Conservation (phyloP, 306 rosid species). For the Sphenostylis stenocarpa region DNA sequence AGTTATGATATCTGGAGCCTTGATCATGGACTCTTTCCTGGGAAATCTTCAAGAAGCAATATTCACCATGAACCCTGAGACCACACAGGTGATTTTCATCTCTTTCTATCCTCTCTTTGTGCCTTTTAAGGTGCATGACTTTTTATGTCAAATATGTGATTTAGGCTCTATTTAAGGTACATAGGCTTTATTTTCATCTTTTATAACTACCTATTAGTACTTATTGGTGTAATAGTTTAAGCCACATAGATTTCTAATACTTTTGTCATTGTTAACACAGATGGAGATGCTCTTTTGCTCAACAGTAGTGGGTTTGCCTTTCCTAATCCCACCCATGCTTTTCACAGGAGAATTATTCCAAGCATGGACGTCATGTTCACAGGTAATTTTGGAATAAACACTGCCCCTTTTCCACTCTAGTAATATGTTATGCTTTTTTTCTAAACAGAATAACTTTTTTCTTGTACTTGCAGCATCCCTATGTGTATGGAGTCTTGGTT, state of each 20-base stretch:
- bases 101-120: neutral
- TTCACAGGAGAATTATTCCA: slow-evolving; percentile 85
- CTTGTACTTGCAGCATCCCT: slow-evolving; percentile 73
- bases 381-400: slow-evolving; percentile 54
- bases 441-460: slow-evolving; percentile 18
- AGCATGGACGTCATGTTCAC: slow-evolving; percentile 94
- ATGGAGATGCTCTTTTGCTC: slow-evolving; percentile 99
- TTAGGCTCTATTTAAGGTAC: neutral
- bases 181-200: no score
- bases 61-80: slow-evolving; percentile 91
- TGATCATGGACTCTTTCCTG: slow-evolving; percentile 89
- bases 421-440: neutral
- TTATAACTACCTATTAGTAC: no score
- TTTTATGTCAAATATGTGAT: slow-evolving; percentile 30
- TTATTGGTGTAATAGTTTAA: no score
- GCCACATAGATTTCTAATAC: neutral
- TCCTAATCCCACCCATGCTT: slow-evolving; percentile 96
- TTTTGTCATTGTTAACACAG: slow-evolving; percentile 42
- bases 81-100: slow-evolving; percentile 73
- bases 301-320: slow-evolving; percentile 88
- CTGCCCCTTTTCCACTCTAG: neutral
- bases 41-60: slow-evolving; percentile 99
- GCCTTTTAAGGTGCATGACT: neutral
- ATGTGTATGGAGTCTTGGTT: slow-evolving; percentile 84
- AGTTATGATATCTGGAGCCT: slow-evolving; percentile 87